Evolutionary conservation across 1,139 yeast genomes (phyloP), one percentile per base, ranked within the genome.

Genomic region (Yamadazyma taylorii): DNA sequence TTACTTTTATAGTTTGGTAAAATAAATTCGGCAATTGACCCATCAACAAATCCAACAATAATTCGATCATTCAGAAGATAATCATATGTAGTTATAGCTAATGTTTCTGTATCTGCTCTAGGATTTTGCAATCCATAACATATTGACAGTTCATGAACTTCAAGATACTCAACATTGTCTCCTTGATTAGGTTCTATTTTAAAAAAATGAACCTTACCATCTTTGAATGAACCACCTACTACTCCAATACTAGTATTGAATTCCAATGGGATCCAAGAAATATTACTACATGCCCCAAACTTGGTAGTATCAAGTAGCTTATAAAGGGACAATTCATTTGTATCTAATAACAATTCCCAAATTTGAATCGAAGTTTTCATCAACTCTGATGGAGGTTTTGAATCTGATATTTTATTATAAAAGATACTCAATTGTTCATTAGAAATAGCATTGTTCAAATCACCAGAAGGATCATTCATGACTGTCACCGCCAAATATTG

Each of bases 41-140:
- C 97, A 39, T 78, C 76, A 1, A 70, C 60, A 6, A 81, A 72
- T 0, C 95, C 96, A 23, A 80, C 78, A 1, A 83, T 53, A 2
- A 88, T 51, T 7, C 61, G 64, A 2, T 69, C 63, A 4, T 67
- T 52, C 4, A 78, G 73, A 9, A 79, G 45, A 66, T 81, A 81
- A 48, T 79, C 85, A 46, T 71, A 75, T 13, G 79, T 61, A 1
- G 80, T 68, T 6, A 81, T 74, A 38, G 58, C 50, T n/a, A 51
- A 38, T 6, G 56, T 50, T 2, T 38, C 48, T 2, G 35, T 34
- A 2, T 29, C 35, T 3, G 40, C 34, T 10, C 47, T 39, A 17
- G 47, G 45, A 13, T 45, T 49, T 2, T 53, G 56, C 2, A 61
- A 46, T 3, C 46, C 46, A 56, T 56, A 66, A 9, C 58, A 50